Evolutionary conservation across 306 rosid species (phyloP).

Genomic region (Ziziphus jujuba): DNA sequence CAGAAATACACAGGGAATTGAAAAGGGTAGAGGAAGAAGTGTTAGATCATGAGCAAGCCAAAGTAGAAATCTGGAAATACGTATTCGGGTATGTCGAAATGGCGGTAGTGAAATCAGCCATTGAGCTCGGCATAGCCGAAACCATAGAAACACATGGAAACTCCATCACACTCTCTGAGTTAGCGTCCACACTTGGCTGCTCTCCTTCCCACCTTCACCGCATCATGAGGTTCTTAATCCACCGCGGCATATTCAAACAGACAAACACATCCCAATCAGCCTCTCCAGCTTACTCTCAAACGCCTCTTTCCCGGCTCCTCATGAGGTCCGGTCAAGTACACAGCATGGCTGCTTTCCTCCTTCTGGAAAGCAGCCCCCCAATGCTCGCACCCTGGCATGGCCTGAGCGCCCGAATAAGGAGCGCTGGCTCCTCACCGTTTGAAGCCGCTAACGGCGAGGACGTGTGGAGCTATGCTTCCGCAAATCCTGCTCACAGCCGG

Average conservation of each 20-base stretch:
- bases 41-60: conserved; percentile 40
- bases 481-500: conserved; percentile 29
- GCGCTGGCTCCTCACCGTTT: conserved; percentile 28
- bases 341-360: conserved; percentile 26
- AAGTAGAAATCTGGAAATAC: conserved; percentile 43
- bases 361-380: conserved; percentile 21
- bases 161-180: conserved; percentile 49
- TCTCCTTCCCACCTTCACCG: conserved; percentile 28
- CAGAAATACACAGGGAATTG: conserved; percentile 11
- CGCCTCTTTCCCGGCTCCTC: conserved; percentile 33
- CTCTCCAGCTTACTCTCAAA: conserved; percentile 19
- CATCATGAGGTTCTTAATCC: conserved; percentile 52
- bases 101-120: conserved; percentile 61
- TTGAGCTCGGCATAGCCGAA: conserved; percentile 69
- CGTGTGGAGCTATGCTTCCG: conserved; percentile 39
- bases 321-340: conserved; percentile 5
- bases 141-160: conserved; percentile 49
- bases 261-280: background rate
- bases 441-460: conserved; percentile 50
- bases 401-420: background rate
- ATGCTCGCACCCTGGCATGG: conserved; percentile 22
- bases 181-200: conserved; percentile 46
- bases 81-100: conserved; percentile 53
- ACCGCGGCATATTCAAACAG: conserved; percentile 44
- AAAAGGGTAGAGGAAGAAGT: background rate